Percentiles rank a stretch among this genome's conserved stretches.
These are phyloP conservation scores for Endoconidiophora laricicola DNA, from an alignment of 2,329 filamentous ascomycete genomes.

Conservation along the genomic window DNA sequence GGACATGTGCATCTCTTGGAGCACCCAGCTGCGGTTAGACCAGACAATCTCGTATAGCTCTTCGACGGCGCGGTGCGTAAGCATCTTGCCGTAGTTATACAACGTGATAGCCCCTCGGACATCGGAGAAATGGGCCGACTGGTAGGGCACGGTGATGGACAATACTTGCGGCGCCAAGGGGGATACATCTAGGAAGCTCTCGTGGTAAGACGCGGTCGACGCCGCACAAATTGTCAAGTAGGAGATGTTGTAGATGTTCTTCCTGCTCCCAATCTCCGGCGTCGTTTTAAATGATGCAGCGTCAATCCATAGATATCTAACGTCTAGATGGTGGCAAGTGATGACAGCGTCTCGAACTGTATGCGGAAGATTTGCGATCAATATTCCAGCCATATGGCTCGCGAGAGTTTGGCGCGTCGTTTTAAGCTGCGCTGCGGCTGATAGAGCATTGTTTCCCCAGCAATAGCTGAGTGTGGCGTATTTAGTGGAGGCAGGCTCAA, in stretches of 20 bases:
- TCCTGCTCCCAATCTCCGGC: conserved; percentile 16
- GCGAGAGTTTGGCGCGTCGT: neutral
- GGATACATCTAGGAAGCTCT: neutral
- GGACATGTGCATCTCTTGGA: neutral
- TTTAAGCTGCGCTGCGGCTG: neutral
- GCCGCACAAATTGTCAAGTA: conserved; percentile 1
- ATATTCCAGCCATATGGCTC: neutral
- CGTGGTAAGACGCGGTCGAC: neutral
- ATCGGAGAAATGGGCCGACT: neutral
- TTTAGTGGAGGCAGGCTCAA: no score
- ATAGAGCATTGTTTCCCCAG: neutral
- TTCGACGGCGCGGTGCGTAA: neutral
- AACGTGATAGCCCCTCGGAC: neutral
- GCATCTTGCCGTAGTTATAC: neutral
- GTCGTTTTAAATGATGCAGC: conserved; percentile 17
- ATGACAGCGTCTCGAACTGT: neutral
- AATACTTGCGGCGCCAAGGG: neutral
- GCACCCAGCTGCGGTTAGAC: neutral
- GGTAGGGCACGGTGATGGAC: neutral
- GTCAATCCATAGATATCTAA: conserved; percentile 16
- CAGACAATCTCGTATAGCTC: neutral
- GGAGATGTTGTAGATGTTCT: conserved; percentile 1
- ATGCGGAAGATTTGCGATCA: neutral
- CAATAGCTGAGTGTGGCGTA: conserved; percentile 9
- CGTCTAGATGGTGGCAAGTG: neutral